Evolutionary conservation across 176 grass and related monocot species (phyloP).

Genomic region (Raddia guianensis): DNA sequence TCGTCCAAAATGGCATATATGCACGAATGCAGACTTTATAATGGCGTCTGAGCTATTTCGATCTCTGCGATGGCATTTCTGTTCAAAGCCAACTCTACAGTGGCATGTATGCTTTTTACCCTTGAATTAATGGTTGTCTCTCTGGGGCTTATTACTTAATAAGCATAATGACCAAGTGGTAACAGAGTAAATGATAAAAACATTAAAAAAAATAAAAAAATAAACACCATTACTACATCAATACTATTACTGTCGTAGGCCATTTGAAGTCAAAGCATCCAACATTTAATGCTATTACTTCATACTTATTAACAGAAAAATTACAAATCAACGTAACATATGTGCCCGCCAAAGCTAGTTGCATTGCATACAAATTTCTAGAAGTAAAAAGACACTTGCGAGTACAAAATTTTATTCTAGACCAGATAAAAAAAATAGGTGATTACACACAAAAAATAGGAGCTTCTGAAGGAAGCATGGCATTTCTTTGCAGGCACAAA

Average conservation of each 20-base stretch:
- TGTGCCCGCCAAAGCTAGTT: background rate
- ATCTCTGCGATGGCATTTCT: too few species aligned
- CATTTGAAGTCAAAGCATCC: background rate
- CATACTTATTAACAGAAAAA: background rate
- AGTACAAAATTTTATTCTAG: background rate
- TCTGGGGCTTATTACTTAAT: conserved; percentile 53
- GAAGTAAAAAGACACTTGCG: background rate
- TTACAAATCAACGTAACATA: background rate
- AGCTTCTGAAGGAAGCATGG: background rate
- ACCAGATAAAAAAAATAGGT: background rate
- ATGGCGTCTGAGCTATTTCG: too few species aligned
- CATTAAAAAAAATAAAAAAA: background rate
- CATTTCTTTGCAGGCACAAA: background rate
- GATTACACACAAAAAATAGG: background rate
- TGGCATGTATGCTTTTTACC: too few species aligned
- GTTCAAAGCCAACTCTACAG: too few species aligned
- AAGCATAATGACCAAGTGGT: background rate
- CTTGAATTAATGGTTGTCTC: conserved; percentile 49
- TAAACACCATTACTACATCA: background rate
- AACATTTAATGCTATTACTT: conserved; percentile 1
- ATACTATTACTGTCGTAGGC: background rate
- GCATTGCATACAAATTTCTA: background rate
- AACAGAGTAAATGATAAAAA: background rate
- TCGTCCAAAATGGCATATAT: too few species aligned
- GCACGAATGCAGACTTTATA: too few species aligned